A percentile compares a stretch with the other conserved stretches of the same genome.
Conservation (phyloP, 352 stramenopile species). For the Peronospora destructor region DNA sequence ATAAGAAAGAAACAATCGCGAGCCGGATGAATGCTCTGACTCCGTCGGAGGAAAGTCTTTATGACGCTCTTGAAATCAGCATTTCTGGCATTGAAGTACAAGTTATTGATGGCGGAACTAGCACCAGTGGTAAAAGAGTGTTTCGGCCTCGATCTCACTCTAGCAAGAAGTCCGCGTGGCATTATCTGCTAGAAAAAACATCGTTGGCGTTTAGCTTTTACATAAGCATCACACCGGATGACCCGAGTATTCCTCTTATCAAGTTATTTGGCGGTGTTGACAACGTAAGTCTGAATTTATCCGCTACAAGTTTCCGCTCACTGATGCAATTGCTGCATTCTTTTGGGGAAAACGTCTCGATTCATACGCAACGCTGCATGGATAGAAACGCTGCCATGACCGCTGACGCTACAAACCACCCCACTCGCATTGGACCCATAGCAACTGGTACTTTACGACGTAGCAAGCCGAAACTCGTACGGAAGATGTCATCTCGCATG, state of each 20-base stretch:
- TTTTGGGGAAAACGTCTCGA: slow-evolving; percentile 62
- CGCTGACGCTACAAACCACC: slow-evolving; percentile 6
- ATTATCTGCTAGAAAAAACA: slow-evolving; percentile 69
- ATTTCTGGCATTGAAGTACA: slow-evolving; percentile 77
- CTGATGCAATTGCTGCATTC: slow-evolving; percentile 57
- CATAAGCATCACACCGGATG: slow-evolving; percentile 69
- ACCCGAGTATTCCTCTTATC: slow-evolving; percentile 68
- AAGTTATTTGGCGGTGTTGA: slow-evolving; percentile 71
- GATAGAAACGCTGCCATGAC: slow-evolving; percentile 19
- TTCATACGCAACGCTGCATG: slow-evolving; percentile 30
- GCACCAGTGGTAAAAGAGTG: slow-evolving; percentile 5
- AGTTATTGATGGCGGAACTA: slow-evolving; percentile 32
- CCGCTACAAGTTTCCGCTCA: slow-evolving; percentile 46
- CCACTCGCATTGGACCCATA: slow-evolving; percentile 7
- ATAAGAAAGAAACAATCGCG: slow-evolving; percentile 2
- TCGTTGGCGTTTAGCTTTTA: slow-evolving; percentile 65
- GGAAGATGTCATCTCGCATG: slow-evolving; percentile 24
- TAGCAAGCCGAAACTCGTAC: slow-evolving; percentile 30
- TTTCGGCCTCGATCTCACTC: slow-evolving; percentile 18
- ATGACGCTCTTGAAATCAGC: slow-evolving; percentile 71
- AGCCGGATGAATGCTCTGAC: slow-evolving; percentile 14
- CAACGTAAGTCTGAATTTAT: slow-evolving; percentile 68
- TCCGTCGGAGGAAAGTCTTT: slow-evolving; percentile 42
- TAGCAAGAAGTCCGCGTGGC: slow-evolving; percentile 30
- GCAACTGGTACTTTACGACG: slow-evolving; percentile 7